Evolutionary conservation across 2,329 filamentous ascomycete genomes (phyloP).

Genomic region (Fusarium oxysporum): DNA sequence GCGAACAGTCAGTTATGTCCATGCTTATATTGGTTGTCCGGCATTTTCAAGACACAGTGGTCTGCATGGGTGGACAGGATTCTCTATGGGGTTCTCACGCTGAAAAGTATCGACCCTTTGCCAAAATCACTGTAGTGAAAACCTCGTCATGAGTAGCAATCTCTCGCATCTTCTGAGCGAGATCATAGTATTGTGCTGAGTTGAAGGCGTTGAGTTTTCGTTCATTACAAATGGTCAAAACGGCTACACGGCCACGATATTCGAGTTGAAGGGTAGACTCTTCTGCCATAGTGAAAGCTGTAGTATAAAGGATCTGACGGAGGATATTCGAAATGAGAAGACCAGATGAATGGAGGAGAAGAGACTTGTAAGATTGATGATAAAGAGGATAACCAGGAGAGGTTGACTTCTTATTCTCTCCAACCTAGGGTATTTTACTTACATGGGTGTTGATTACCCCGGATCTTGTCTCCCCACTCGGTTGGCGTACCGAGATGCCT

Average conservation of each 20-base stretch:
- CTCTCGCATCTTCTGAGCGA: slow-evolving; percentile 79
- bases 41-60: neutral
- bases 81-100: slow-evolving; percentile 69
- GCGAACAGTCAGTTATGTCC: slow-evolving; percentile 20
- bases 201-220: slow-evolving; percentile 89
- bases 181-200: slow-evolving; percentile 78
- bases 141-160: slow-evolving; percentile 84
- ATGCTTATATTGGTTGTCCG: neutral
- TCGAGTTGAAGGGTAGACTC: slow-evolving; percentile 52
- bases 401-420: slow-evolving; percentile 7
- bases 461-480: slow-evolving; percentile 24
- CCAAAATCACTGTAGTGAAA: slow-evolving; percentile 85
- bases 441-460: slow-evolving; percentile 18
- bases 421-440: slow-evolving; percentile 4
- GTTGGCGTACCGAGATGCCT: slow-evolving; percentile 12
- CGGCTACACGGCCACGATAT: slow-evolving; percentile 62
- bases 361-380: neutral
- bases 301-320: too few relatives aligned
- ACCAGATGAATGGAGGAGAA: neutral
- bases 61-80: neutral
- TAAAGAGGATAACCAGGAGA: neutral
- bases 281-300: slow-evolving; percentile 23
- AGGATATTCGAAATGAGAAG: too few relatives aligned
- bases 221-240: slow-evolving; percentile 87
- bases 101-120: slow-evolving; percentile 86